Base-by-base conservation (phyloP, 1,139 yeast genomes). In the Candida sanyaensis region DNA sequence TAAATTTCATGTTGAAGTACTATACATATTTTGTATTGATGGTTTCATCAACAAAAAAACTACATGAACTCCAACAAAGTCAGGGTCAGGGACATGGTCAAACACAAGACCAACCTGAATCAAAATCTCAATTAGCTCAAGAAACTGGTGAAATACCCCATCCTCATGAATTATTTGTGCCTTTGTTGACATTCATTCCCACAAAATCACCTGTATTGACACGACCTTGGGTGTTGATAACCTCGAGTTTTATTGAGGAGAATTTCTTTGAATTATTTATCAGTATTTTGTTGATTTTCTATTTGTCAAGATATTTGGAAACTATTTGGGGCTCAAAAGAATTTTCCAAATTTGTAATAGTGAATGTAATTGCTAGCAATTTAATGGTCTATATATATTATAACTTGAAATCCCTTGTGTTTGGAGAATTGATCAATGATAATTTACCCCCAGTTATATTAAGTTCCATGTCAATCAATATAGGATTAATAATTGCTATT, bases 401-500 rank as follows among this genome's bases (percentile, higher is more conserved):
- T 50, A 64, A 66, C 46, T 55, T 67, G 9, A 73, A 73, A 54
- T 61, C 65, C 1, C 10, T 44, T 30, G 59, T 70, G 2, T 64
- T 63, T 1, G 43, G 36, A 23, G 43, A 41, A 41, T 70, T 54
- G 17, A 47, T 48, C 43, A 51, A 48, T 57, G 8, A 71, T 63
- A 44, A 68, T 57, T 77, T 65, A 4, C 75, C 75, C 1, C 77
- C 77, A 2, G 75, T 71, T 12, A 66, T 71, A 7, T 58, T 65
- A 39, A 59, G 73, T 1, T 62, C 71, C n/a, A 66, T 66, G 69
- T 70, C 75, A 50, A 64, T 60, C 41, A 67, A 68, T 31, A 70
- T 74, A 65, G 78, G 75, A 13, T 60, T 75, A 30, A 57, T 76
- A 9, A 73, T 75, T 10, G 78, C 79, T 4, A 64, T 73, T 5